These are phyloP conservation scores for Cucurbita pepo DNA, from an alignment of 306 rosid species.

Conservation along the genomic window DNA sequence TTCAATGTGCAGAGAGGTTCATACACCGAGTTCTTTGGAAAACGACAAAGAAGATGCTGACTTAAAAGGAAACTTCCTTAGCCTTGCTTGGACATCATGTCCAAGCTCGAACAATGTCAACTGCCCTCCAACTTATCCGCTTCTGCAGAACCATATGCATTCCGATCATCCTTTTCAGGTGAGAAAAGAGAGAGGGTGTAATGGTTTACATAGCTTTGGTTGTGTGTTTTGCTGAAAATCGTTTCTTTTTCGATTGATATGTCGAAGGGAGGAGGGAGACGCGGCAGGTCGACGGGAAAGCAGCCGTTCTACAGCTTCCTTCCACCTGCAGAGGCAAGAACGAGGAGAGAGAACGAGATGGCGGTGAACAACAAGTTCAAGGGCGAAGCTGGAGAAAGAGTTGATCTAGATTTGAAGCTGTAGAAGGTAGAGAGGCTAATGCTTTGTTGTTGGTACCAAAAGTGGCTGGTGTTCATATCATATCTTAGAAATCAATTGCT, in stretches of 20 bases:
- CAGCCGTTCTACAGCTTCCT: constrained; percentile 28
- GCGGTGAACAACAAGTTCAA: neutral
- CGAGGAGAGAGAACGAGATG: constrained; percentile 3
- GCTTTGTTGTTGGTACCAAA: neutral
- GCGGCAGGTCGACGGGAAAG: neutral
- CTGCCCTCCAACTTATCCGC: neutral
- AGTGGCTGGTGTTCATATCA: neutral
- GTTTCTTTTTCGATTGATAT: neutral
- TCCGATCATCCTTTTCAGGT: neutral
- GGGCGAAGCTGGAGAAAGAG: constrained; percentile 28
- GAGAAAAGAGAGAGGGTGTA: neutral
- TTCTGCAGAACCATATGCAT: neutral
- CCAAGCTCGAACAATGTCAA: neutral
- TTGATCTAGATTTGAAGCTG: constrained; percentile 69
- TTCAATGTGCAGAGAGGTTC: neutral
- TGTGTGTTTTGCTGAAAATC: neutral
- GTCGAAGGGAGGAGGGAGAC: constrained; percentile 15
- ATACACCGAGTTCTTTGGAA: neutral
- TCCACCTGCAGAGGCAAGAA: constrained; percentile 30
- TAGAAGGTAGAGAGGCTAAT: constrained; percentile 7
- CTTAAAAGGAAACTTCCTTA: neutral
- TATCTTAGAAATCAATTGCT: neutral
- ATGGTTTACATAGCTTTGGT: neutral
- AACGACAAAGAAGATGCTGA: neutral
- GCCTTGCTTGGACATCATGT: neutral